These are phyloP conservation scores for Trypanosomatidae sp. DNA, from an alignment of 208 protist genomes.

Conservation along the genomic window DNA sequence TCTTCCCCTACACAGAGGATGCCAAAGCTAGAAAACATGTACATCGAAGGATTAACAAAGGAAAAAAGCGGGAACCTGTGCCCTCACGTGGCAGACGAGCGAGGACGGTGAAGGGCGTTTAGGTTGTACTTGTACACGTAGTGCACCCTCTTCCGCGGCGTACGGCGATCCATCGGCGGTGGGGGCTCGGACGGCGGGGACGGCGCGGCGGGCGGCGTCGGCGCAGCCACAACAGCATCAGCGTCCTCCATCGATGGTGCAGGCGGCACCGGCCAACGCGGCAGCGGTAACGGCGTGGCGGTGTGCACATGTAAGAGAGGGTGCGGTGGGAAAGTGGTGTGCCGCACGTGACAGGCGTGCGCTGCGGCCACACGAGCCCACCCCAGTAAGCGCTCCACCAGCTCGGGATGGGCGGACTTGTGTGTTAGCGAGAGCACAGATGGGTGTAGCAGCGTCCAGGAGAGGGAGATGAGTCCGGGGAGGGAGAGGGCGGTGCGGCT, in stretches of 20 bases:
- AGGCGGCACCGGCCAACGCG: not conserved
- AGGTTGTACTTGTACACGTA: constrained; percentile 34
- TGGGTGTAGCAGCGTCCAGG: constrained; percentile 50
- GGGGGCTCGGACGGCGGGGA: not conserved
- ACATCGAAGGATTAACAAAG: not conserved
- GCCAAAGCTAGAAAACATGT: not conserved
- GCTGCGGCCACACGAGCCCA: constrained; percentile 13
- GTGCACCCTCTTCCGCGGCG: constrained; percentile 1
- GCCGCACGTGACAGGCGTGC: constrained; percentile 9
- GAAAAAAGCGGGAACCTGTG: too few relatives aligned
- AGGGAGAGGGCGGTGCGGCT: constrained; percentile 28
- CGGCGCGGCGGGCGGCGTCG: not conserved
- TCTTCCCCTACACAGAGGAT: too few relatives aligned
- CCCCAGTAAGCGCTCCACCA: not conserved
- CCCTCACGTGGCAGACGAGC: constrained; percentile 2
- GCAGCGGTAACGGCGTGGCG: constrained; percentile 5
- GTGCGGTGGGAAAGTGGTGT: constrained; percentile 1
- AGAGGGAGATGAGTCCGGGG: constrained; percentile 27
- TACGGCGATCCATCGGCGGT: not conserved
- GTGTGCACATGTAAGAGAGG: constrained; percentile 16
- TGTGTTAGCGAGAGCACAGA: too few relatives aligned
- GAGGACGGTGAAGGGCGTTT: constrained; percentile 10
- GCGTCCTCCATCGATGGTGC: not conserved
- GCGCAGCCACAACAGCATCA: not conserved
- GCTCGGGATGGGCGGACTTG: too few relatives aligned